These are phyloP conservation scores for Aureobasidium sp. DNA, from an alignment of 2,329 filamentous ascomycete genomes.

Conservation along the genomic window DNA sequence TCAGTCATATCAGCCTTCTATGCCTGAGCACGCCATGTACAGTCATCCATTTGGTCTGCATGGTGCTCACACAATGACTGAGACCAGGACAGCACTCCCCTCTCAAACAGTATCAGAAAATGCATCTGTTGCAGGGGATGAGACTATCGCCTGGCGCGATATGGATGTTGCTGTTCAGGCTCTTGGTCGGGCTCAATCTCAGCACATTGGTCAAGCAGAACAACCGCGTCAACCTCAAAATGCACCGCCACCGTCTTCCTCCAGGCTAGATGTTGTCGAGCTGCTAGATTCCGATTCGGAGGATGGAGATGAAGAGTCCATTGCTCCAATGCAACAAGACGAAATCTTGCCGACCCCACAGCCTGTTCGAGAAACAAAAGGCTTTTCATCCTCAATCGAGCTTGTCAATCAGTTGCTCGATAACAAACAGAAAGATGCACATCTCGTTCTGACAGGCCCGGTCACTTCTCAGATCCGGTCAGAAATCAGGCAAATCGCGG, in stretches of 20 bases:
- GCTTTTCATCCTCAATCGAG: neutral
- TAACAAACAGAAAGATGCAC: conserved; percentile 4
- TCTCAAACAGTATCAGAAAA: neutral
- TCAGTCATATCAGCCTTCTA: conserved; percentile 5
- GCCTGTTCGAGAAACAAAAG: neutral
- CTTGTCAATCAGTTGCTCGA: neutral
- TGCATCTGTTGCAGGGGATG: neutral
- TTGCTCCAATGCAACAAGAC: neutral
- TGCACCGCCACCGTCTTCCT: neutral
- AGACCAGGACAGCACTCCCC: neutral
- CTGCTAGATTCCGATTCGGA: conserved; percentile 20
- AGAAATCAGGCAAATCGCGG: neutral
- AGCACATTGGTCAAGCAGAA: conserved; percentile 5
- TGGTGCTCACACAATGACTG: neutral
- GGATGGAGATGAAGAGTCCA: conserved; percentile 21
- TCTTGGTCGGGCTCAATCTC: neutral
- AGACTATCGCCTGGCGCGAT: conserved; percentile 8
- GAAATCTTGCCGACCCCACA: neutral
- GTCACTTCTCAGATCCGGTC: neutral
- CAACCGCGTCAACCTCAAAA: conserved; percentile 22
- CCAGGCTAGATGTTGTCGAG: conserved; percentile 6
- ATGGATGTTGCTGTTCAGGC: conserved; percentile 15
- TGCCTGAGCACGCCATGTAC: conserved; percentile 5
- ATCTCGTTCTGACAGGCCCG: neutral
- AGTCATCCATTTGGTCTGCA: conserved; percentile 6